Percentiles rank a stretch among this genome's conserved stretches.
phyloP scores from a whole-genome alignment of 306 rosid species.

The Astragalus glycyphyllos region DNA sequence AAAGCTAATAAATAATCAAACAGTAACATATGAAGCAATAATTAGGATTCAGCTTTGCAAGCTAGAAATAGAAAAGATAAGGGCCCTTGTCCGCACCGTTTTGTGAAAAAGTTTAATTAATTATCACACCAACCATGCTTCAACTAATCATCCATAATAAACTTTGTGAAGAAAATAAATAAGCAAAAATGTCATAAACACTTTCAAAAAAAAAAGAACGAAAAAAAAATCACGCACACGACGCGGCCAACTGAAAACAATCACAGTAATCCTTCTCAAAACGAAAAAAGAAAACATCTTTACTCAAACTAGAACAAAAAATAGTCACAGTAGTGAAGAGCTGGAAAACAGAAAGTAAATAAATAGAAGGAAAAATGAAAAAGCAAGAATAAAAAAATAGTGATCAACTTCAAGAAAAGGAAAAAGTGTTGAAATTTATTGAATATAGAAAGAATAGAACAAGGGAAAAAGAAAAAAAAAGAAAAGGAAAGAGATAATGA shows the following conservation, averaged over 20 bases:
- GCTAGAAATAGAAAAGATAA: slow-evolving; percentile 41
- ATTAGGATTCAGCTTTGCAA: slow-evolving; percentile 30
- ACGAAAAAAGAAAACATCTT: slow-evolving; percentile 22
- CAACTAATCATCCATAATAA: slow-evolving; percentile 31
- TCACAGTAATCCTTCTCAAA: slow-evolving; percentile 35
- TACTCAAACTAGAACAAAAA: slow-evolving; percentile 2
- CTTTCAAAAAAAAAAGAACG: background rate
- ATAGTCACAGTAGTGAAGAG: slow-evolving; percentile 1
- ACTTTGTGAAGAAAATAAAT: slow-evolving; percentile 19
- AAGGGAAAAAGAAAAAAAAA: background rate
- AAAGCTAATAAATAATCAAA: slow-evolving; percentile 15
- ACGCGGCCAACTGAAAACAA: slow-evolving; percentile 33
- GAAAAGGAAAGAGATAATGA: background rate
- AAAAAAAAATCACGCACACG: background rate
- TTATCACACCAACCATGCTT: slow-evolving; percentile 28
- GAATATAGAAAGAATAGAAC: slow-evolving; percentile 20
- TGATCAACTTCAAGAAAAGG: slow-evolving; percentile 13
- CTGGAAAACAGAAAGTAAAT: background rate
- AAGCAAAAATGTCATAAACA: slow-evolving; percentile 34
- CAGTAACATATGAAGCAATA: slow-evolving; percentile 29
- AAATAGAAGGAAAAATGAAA: background rate
- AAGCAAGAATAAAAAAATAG: background rate
- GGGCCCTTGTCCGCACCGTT: slow-evolving; percentile 23
- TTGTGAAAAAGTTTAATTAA: slow-evolving; percentile 19
- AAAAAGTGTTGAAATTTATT: slow-evolving; percentile 30